Base-by-base conservation (phyloP, 768 basidiomycete genomes). In the Fistulinella prunicolor region DNA sequence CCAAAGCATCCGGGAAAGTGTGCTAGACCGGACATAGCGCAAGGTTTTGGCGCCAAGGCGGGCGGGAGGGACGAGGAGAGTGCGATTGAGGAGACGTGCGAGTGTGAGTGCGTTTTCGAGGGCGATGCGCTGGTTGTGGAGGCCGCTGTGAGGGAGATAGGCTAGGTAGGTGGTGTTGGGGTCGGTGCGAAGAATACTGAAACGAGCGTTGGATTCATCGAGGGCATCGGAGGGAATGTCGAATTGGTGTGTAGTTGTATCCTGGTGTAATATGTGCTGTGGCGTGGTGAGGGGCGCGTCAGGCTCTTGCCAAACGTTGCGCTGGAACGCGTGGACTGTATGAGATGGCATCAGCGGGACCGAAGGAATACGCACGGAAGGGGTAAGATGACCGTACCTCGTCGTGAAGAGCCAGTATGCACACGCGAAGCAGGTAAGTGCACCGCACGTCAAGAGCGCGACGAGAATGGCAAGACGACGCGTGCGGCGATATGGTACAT, bases 51-150 rank as follows among this genome's bases (percentile, higher is more conserved):
- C 64, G 32, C 87, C 86, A 6, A 90, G 77, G 32, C 82, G 80
- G 23, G 85, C 72, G 10, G 85, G 85, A n/a, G 90, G 89, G 26
- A 90, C 70, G 53, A 92, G 78, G 26, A 92, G 73, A 10, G 88
- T 93, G 50, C 88, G 83, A 68, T 85, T 83, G 50, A 89, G 77
- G 24, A 85, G 62, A 50, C 68, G 72, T 2, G 89, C 75, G 42
- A 92, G 76, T n/a, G 83, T 72, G 17, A 91, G 75, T 3, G 87
- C 90, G 58, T 93, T 93, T 68, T 92, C 87, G 51, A 93, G 77
- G 16, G 87, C 83, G 54, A 93, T 89, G 28, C 89, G 83, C 68
- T 92, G 88, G 64, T 89, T 92, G 66, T 92, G 87, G 55, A 88
- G 85, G 3, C 88, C 86, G 53, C 86, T 88, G 62, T 92, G 89